These are phyloP conservation scores for Crithidia fasciculata DNA, from an alignment of 208 protist genomes.

Conservation along the genomic window DNA sequence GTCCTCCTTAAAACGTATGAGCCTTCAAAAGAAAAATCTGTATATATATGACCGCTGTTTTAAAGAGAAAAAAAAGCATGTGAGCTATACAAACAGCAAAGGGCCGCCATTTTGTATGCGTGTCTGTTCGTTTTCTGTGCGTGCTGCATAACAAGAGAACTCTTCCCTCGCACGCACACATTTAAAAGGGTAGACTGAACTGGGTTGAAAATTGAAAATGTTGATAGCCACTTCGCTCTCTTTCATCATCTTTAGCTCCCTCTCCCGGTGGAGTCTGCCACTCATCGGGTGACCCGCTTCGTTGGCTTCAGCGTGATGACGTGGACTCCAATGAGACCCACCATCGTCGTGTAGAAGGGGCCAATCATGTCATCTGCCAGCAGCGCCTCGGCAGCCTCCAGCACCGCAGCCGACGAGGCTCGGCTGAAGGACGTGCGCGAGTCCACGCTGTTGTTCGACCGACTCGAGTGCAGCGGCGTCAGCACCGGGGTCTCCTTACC, in stretches of 20 bases:
- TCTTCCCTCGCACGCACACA: too few species aligned
- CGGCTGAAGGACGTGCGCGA: constrained; percentile 17
- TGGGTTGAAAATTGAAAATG: too few species aligned
- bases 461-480: constrained; percentile 13
- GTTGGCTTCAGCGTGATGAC: constrained; percentile 43
- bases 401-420: constrained; percentile 15
- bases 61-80: neutral
- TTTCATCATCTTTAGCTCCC: too few species aligned
- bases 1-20: too few species aligned
- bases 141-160: too few species aligned
- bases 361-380: constrained; percentile 70
- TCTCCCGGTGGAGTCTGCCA: neutral
- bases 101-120: too few species aligned
- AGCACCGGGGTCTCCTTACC: neutral
- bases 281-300: constrained; percentile 4
- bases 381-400: constrained; percentile 39
- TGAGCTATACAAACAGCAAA: neutral
- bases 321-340: constrained; percentile 76
- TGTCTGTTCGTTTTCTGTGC: too few species aligned
- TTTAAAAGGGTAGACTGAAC: too few species aligned
- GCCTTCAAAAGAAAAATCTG: constrained; percentile 18
- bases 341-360: constrained; percentile 65
- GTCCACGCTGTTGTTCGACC: constrained; percentile 18
- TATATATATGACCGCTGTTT: neutral
- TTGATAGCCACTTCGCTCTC: too few species aligned